These are phyloP conservation scores for Agaricus sinodeliciosus DNA, from an alignment of 768 basidiomycete genomes.

Conservation along the genomic window DNA sequence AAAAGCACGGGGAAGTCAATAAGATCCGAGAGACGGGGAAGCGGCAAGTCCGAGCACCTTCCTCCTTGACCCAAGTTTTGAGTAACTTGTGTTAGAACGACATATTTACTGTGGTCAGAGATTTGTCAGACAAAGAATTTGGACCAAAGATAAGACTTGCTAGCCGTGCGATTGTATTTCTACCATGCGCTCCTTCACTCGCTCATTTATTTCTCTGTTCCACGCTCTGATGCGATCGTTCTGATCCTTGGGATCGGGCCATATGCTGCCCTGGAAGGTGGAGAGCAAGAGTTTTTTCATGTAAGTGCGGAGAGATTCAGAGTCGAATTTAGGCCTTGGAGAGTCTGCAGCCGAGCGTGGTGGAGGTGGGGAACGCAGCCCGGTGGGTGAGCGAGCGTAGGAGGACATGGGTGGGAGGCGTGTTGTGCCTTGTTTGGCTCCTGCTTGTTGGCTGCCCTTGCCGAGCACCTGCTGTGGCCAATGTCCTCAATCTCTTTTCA, in stretches of 20 bases:
- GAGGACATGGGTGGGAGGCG: constrained; percentile 6
- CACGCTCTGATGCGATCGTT: constrained; percentile 58
- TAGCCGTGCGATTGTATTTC: constrained; percentile 78
- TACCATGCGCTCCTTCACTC: constrained; percentile 81
- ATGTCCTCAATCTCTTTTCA: constrained; percentile 74
- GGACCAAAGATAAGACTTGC: constrained; percentile 40
- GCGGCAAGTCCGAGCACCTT: constrained; percentile 38
- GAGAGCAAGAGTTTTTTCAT: constrained; percentile 76
- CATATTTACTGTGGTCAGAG: constrained; percentile 59
- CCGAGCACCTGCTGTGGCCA: not conserved
- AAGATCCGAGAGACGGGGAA: constrained; percentile 5
- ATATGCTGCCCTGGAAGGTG: constrained; percentile 55
- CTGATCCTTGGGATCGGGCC: constrained; percentile 64
- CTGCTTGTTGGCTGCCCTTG: not conserved
- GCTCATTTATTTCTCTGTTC: constrained; percentile 81
- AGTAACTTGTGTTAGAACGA: constrained; percentile 78
- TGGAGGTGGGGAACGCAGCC: constrained; percentile 56
- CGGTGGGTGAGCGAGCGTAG: constrained; percentile 21
- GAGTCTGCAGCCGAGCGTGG: constrained; percentile 58
- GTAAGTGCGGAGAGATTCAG: constrained; percentile 67
- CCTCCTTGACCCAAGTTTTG: constrained; percentile 84
- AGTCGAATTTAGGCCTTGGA: constrained; percentile 59
- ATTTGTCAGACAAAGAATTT: constrained; percentile 9
- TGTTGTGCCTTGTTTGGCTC: constrained; percentile 8
- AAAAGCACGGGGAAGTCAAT: constrained; percentile 1